phyloP scores from a whole-genome alignment of 2,329 filamentous ascomycete species.

The Exophiala viscosa region DNA sequence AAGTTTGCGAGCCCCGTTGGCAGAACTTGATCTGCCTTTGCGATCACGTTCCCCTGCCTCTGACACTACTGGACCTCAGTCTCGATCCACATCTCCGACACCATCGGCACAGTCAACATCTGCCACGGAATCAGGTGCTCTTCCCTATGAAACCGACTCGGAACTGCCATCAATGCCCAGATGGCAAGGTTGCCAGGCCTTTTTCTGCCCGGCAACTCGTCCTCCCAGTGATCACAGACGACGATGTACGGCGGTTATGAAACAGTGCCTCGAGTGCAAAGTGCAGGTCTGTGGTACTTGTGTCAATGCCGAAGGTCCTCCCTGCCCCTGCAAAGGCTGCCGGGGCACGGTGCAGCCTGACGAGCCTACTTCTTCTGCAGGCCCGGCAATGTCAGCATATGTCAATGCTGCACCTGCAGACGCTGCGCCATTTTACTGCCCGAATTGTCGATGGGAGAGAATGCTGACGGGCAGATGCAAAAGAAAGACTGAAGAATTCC shows the following conservation, averaged over 20 bases:
- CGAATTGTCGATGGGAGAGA: constrained; percentile 28
- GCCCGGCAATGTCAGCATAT: constrained; percentile 1
- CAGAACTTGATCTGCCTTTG: constrained; percentile 26
- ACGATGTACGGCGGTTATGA: constrained; percentile 41
- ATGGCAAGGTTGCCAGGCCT: constrained; percentile 48
- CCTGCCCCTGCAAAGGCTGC: constrained; percentile 28
- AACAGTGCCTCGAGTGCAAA: constrained; percentile 45
- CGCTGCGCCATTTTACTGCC: constrained; percentile 26
- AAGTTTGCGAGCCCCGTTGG: constrained; percentile 8
- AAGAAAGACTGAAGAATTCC: constrained; percentile 22
- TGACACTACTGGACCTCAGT: constrained; percentile 34
- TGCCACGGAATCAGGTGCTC: constrained; percentile 38
- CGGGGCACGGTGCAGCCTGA: constrained; percentile 7
- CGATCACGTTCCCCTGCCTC: constrained; percentile 28
- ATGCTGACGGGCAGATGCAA: constrained; percentile 28
- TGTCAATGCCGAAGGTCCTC: constrained; percentile 28
- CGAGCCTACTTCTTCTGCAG: constrained; percentile 3
- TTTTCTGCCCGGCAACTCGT: constrained; percentile 45
- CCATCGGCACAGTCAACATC: constrained; percentile 40
- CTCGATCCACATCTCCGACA: constrained; percentile 37
- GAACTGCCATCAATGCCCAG: constrained; percentile 27
- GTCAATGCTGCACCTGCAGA: constrained; percentile 4
- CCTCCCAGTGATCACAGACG: constrained; percentile 44
- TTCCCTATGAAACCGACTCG: constrained; percentile 16
- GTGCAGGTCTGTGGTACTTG: constrained; percentile 47